Percentiles rank a stretch among this genome's conserved stretches.
phyloP scores from a whole-genome alignment of 1,284 basidiomycete species.

The Puccinia novopanici region DNA sequence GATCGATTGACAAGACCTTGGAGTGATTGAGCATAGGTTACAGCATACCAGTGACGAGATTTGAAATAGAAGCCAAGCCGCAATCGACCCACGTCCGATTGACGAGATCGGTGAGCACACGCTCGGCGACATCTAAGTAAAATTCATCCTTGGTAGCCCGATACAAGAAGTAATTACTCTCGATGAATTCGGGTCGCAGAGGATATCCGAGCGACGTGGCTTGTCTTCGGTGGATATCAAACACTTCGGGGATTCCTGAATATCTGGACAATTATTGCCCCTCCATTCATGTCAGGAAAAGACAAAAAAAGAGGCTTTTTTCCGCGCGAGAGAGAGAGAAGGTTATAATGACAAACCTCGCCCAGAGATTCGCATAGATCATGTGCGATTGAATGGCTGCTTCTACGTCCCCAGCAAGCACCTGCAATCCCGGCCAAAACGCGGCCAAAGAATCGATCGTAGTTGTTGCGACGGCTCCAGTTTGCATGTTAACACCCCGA shows the following conservation, averaged over 20 bases:
- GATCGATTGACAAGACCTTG: too few relatives aligned
- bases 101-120: constrained; percentile 74
- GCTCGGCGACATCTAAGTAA: constrained; percentile 85
- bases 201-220: constrained; percentile 53
- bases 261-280: too few relatives aligned
- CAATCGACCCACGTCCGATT: constrained; percentile 76
- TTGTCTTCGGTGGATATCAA: constrained; percentile 40
- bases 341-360: constrained; percentile 18
- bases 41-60: constrained; percentile 78
- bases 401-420: constrained; percentile 83
- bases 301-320: too few relatives aligned
- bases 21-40: too few relatives aligned
- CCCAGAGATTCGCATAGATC: constrained; percentile 64
- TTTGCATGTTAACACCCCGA: constrained; percentile 75
- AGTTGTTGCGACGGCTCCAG: constrained; percentile 69
- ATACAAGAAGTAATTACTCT: constrained; percentile 91
- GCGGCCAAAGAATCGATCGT: constrained; percentile 81
- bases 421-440: constrained; percentile 85
- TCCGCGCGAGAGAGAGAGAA: not conserved
- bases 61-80: constrained; percentile 76
- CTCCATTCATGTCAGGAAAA: too few relatives aligned
- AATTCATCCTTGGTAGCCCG: constrained; percentile 84
- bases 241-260: constrained; percentile 50
- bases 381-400: constrained; percentile 83
- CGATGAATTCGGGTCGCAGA: constrained; percentile 72